Evolutionary conservation across 495 filamentous ascomycete species (phyloP), one percentile per base, ranked within the genome.

Genomic region (Penicillium fimorum): DNA sequence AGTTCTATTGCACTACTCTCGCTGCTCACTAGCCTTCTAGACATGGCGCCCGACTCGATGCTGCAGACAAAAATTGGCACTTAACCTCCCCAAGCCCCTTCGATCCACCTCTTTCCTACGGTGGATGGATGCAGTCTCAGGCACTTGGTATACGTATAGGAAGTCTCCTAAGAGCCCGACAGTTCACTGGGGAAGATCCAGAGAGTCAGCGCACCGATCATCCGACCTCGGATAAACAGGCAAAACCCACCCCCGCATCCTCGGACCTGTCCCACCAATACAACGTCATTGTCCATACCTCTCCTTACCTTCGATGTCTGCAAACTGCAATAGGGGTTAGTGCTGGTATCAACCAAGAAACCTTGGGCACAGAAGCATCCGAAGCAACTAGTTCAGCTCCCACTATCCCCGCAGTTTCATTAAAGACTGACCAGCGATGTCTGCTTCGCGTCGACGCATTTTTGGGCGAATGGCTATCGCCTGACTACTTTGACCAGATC

Each of bases 1-100:
- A 9, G 2, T 20, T 13, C 5, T 15, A 13, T 12, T n/a, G 32
- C 30, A 6, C 35, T 55, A 13, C 2, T 25, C 47, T 8, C 22
- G 50, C 24, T 41, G 17, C 30, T 47, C 22, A 17, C 58, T 57
- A 25, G 54, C 47, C 20, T 51, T 10, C 8, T 60, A 96, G 91
- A 69, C 94, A 99, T 70, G 94, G 94, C 59, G 86, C 91, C 41
- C 87, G 94, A 37, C 85, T 99, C 32, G 94, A 99, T 69, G 89
- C 90, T 43, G 90, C 91, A 57, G 91, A 97, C 76, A 89, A 90
- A 65, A 81, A 91, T 70, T 99, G 94, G 94, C 92, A 97, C 73
- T 79, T 96, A 12, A 87, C 89, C n/a, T 96, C 95, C 5, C 87
- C 92, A 4, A 93, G 89, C 4, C 95, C 94, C 5, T 97, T 97